Conservation (phyloP, 306 rosid genomes). For the peach (Prunus persica) region Prunus_persica_NCBIv2 NC_034009.1:5751001-5751500, state of each 20-base stretch:
- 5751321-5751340: background rate
- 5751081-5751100: slow-evolving; percentile 75
- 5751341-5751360: background rate
- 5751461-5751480: background rate
- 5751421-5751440: background rate
- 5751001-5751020: slow-evolving; percentile 60
- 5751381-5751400: background rate
- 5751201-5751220: slow-evolving; percentile 53
- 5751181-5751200: slow-evolving; percentile 67
- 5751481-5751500: background rate
- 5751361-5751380: no score
- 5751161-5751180: slow-evolving; percentile 81
- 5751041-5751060: slow-evolving; percentile 76
- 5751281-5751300: background rate
- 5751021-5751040: slow-evolving; percentile 75
- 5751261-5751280: background rate
- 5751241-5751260: slow-evolving; percentile 82
- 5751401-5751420: background rate
- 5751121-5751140: slow-evolving; percentile 53
- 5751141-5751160: slow-evolving; percentile 80
- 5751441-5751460: no score
- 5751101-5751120: slow-evolving; percentile 48
- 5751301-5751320: background rate
- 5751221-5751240: slow-evolving; percentile 81
- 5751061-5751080: slow-evolving; percentile 74